phyloP scores from a whole-genome alignment of 805 yeast genomes.

The Suhomyces xylopsoci region DNA sequence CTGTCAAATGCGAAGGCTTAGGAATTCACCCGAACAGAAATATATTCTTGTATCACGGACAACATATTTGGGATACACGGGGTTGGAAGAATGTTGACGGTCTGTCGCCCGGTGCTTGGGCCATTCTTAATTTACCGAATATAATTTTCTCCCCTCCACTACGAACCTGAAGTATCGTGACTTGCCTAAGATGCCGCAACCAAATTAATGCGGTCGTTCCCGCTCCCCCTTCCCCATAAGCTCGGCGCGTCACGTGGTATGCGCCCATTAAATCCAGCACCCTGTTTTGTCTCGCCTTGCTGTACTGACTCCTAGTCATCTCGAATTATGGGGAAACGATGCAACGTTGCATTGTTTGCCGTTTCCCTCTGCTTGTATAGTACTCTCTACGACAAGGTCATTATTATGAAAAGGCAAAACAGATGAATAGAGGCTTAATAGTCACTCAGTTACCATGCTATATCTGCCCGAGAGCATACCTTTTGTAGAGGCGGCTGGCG shows the following conservation, averaged over 20 bases:
- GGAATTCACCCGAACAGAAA: not conserved
- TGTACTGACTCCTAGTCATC: not conserved
- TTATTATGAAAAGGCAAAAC: not conserved
- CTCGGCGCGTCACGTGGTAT: not conserved
- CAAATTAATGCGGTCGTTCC: not conserved
- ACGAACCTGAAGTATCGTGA: not conserved
- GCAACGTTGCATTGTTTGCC: slow-evolving; percentile 4
- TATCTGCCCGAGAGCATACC: not conserved
- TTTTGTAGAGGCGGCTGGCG: not conserved
- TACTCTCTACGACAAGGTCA: not conserved
- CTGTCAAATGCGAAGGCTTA: not conserved
- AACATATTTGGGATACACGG: not conserved
- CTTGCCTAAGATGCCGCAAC: not conserved
- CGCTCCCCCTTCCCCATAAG: not conserved
- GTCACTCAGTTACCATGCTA: not conserved
- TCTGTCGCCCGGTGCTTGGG: not conserved
- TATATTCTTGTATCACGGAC: not conserved
- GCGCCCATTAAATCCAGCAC: not conserved
- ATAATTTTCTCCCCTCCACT: not conserved
- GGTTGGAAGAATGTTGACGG: not conserved
- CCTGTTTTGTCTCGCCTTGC: not conserved
- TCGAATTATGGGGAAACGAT: slow-evolving; percentile 3
- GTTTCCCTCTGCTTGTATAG: not conserved
- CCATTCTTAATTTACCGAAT: not conserved
- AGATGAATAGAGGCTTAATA: not conserved